These are phyloP conservation scores for Botrytis hyacinthi DNA, from an alignment of 2,329 filamentous ascomycete genomes.

Conservation along the genomic window DNA sequence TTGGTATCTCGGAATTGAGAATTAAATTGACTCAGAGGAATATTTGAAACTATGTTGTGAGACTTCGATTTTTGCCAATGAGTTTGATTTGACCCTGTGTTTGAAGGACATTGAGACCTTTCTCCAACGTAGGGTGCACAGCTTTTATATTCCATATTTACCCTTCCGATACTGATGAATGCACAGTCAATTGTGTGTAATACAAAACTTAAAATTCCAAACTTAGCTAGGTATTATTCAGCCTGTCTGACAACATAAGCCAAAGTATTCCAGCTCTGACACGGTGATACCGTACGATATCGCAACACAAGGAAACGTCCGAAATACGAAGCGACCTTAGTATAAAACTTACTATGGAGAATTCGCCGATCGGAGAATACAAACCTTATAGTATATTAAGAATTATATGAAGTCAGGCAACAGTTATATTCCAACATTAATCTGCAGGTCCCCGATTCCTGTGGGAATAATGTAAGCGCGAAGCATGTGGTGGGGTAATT, in stretches of 20 bases:
- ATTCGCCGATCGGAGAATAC: slow-evolving; percentile 22
- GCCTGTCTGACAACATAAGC: slow-evolving; percentile 16
- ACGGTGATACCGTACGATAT: slow-evolving; percentile 12
- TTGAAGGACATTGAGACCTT: slow-evolving; percentile 12
- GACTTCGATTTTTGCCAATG: slow-evolving; percentile 4
- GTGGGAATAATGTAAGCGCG: neutral
- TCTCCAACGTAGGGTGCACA: slow-evolving; percentile 16
- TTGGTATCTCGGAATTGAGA: slow-evolving; percentile 13
- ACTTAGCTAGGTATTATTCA: slow-evolving; percentile 6
- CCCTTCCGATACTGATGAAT: slow-evolving; percentile 1
- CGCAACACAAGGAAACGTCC: slow-evolving; percentile 10
- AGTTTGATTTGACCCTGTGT: slow-evolving; percentile 13
- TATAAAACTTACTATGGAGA: slow-evolving; percentile 3
- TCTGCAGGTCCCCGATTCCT: slow-evolving; percentile 14
- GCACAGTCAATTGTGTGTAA: neutral
- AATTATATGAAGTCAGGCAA: neutral
- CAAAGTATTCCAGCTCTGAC: slow-evolving; percentile 13
- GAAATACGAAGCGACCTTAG: neutral
- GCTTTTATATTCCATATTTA: slow-evolving; percentile 21
- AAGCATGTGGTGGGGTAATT: neutral
- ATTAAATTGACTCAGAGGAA: slow-evolving; percentile 10
- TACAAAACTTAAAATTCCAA: neutral
- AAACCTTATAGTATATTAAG: slow-evolving; percentile 7
- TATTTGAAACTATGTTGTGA: slow-evolving; percentile 17
- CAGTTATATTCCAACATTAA: neutral